A percentile compares a stretch with the other conserved stretches of the same genome.
phyloP scores from a whole-genome alignment of 2,329 filamentous ascomycete genomes.

The Colletotrichum sp. region DNA sequence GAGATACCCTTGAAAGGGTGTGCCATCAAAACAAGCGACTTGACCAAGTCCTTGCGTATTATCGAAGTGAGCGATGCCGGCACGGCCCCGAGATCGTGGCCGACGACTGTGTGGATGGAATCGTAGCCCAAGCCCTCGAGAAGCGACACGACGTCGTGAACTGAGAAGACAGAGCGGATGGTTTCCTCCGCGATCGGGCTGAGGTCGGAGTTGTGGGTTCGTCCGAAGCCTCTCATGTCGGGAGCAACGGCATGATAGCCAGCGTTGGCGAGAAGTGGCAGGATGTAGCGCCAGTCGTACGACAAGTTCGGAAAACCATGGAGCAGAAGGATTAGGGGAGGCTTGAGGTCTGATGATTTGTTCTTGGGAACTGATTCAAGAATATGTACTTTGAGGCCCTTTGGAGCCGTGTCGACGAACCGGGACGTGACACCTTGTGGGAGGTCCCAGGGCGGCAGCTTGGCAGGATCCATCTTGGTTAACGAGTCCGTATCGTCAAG shows the following conservation, averaged over 20 bases:
- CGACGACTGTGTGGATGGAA: constrained; percentile 63
- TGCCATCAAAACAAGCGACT: constrained; percentile 65
- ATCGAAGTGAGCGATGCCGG: constrained; percentile 64
- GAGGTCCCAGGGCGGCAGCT: constrained; percentile 34
- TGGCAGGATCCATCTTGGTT: not conserved
- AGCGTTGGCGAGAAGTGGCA: constrained; percentile 60
- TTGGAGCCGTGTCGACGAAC: constrained; percentile 53
- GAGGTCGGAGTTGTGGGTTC: constrained; percentile 44
- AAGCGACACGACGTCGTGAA: constrained; percentile 66
- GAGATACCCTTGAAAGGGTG: constrained; percentile 65
- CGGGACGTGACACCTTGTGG: constrained; percentile 59
- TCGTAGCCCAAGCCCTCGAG: constrained; percentile 66
- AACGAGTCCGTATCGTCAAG: accelerated
- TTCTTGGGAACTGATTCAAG: constrained; percentile 53
- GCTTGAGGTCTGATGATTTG: constrained; percentile 26
- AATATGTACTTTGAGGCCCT: constrained; percentile 66
- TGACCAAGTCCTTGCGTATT: constrained; percentile 69
- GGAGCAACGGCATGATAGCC: constrained; percentile 72
- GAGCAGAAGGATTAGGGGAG: constrained; percentile 63
- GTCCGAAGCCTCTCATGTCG: constrained; percentile 72
- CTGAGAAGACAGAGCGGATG: constrained; percentile 53
- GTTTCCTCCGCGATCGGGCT: constrained; percentile 42
- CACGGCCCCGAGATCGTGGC: constrained; percentile 72
- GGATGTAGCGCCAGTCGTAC: constrained; percentile 71
- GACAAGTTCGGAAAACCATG: constrained; percentile 75